Evolutionary conservation across 1,284 basidiomycete species (phyloP).

Genomic region (Cutaneotrichosporon cutaneum): DNA sequence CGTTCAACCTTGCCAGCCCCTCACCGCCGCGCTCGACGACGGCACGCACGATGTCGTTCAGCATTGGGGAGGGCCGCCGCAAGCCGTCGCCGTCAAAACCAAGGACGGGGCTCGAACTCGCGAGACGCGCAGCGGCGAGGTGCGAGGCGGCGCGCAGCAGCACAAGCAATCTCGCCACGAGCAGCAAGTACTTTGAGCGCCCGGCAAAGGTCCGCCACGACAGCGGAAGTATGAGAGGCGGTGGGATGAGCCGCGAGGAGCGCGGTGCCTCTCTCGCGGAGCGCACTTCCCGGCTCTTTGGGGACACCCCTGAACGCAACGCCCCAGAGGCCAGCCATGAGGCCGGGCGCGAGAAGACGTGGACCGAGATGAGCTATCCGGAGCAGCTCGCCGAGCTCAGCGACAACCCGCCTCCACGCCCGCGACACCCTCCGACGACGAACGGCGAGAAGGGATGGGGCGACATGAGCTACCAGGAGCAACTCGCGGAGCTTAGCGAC

Average conservation of each 20-base stretch:
- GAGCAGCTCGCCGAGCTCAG: background rate
- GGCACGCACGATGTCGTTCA: background rate
- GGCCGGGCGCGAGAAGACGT: background rate
- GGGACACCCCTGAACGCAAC: no score
- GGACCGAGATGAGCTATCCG: background rate
- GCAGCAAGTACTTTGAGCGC: background rate
- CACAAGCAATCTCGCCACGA: background rate
- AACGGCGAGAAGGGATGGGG: background rate
- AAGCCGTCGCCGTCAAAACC: background rate
- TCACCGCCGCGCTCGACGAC: background rate
- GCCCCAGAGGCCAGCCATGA: background rate
- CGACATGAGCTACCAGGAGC: background rate
- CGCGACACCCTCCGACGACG: no score
- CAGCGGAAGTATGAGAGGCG: no score
- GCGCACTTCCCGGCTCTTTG: no score
- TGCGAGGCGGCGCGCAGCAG: no score
- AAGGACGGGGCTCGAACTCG: background rate
- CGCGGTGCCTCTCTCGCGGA: no score
- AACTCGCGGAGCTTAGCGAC: background rate
- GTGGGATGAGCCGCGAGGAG: no score
- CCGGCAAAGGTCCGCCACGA: background rate
- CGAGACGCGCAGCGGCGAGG: background rate
- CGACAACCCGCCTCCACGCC: background rate
- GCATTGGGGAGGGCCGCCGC: background rate
- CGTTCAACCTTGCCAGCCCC: conserved; percentile 23